Base-by-base conservation (phyloP, 2,329 filamentous ascomycete genomes). In the Phyllosticta capitalensis region DNA sequence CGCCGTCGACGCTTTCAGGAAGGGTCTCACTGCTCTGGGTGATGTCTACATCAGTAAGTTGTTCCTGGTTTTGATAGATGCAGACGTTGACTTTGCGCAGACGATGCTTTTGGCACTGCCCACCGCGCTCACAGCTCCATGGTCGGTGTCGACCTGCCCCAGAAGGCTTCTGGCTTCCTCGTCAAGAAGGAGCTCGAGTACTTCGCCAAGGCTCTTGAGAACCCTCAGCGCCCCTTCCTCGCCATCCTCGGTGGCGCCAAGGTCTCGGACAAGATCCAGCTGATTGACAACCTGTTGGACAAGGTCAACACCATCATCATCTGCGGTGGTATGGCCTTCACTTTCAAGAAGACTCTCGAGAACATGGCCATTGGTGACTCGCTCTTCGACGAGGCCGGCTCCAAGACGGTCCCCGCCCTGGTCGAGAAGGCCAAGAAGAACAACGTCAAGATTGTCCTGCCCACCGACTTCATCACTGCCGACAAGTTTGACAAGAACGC, bases 171-270 rank as follows among this genome's bases (percentile, higher is more conserved):
- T 60, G 94, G 94, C 64, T 99, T 96, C 86, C 86, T 99, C 71
- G 91, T 99, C 83, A 99, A 99, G 88, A 99, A 97, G 83, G 94
- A 99, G 79, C 88, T 99, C 64, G 94, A 99, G 74, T 99, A 99
- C 86, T 99, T 99, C 74, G 94, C 94, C 65, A 85, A 96, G 81
- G 94, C 91, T 48, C 88, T 99, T 63, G 94, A 99, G 81, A 85
- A 83, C 68, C 94, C 94, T 63, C 83, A 95, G 80, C 87, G 92
- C 60, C 94, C 94, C 63, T 99, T 99, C 89, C 87, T 99, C 58
- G 95, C 94, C 74, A 99, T 99, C 73, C 89, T 99, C 58, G 94
- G 94, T 69, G 94, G 94, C 67, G 91, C 94, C 75, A 99, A 99
- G 84, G 91, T 99, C 67, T 95, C 90, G 52, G 94, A 99, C 84